Base-by-base conservation (phyloP, 495 filamentous ascomycete species). In the Aspergillus wentii region DNA sequence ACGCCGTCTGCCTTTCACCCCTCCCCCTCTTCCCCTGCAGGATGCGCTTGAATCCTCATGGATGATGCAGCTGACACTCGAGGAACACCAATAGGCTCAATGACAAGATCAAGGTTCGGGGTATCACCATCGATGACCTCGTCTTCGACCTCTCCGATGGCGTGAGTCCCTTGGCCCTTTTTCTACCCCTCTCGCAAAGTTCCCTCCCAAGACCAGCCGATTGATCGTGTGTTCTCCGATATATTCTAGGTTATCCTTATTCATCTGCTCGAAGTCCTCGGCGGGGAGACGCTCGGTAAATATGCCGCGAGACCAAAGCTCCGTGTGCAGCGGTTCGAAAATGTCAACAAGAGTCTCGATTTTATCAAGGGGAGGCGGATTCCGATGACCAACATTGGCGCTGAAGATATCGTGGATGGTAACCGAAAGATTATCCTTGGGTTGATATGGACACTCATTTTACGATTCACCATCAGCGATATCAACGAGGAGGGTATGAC, bases 401-500 rank as follows among this genome's bases (percentile, higher is more conserved):
- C 92, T 1, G 92, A 97, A 66, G 92, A 98, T 74, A 87, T 98
- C 18, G 92, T 98, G 16, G 94, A 98, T 57, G 94, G 94, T 21
- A 98, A 97, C 60, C 75, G 83, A 40, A 98, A 98, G 74, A 94
- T 98, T 45, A 95, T 98, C 43, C 69, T 98, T 17, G 92, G 92
- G 16, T 69, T 98, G 35, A 94, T 98, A 52, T 98, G 92, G 92
- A 96, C 89, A 14, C 70, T 98, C 20, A 98, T 98, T 83, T 66
- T 95, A 44, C 71, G 94, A 28, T 98, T 98, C 59, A 98, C 92
- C 35, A 97, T 98, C 61, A 95, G 84, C 55, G 90, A 97, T 64
- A 98, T 97, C 71, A 96, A 94, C 58, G 83, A 87, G 59, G 94
- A 95, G 72, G 94, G 94, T 40, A 84, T 96, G 82, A 95, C 88